These are phyloP conservation scores for Hypomontagnella submonticulosa DNA, from an alignment of 495 filamentous ascomycete genomes.

Conservation along the genomic window DNA sequence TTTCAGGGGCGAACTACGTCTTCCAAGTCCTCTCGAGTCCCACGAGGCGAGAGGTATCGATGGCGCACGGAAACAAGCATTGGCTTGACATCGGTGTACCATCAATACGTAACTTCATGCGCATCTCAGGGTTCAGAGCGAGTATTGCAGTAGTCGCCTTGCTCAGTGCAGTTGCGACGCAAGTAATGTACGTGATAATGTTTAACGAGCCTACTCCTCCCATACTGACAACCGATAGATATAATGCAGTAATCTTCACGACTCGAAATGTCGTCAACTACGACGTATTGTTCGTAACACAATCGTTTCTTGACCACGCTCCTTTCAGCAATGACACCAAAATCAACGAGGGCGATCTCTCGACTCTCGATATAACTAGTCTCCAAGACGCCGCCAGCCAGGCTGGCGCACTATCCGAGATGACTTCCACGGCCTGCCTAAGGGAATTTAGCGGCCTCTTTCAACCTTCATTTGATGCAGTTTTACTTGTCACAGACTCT, in stretches of 20 bases:
- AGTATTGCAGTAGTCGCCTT: slow-evolving; percentile 53
- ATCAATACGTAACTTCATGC: slow-evolving; percentile 59
- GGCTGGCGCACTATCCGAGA: slow-evolving; percentile 25
- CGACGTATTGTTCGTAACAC: slow-evolving; percentile 53
- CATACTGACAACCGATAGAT: slow-evolving; percentile 47
- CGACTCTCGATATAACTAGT: slow-evolving; percentile 47
- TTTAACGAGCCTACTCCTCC: not conserved
- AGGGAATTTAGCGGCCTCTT: slow-evolving; percentile 44
- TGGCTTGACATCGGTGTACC: slow-evolving; percentile 67
- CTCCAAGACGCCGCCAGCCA: slow-evolving; percentile 49
- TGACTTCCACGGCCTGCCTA: slow-evolving; percentile 27
- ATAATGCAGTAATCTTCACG: slow-evolving; percentile 59
- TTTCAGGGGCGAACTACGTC: slow-evolving; percentile 59
- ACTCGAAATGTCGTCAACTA: slow-evolving; percentile 49
- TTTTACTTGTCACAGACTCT: slow-evolving; percentile 50
- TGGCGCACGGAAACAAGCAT: slow-evolving; percentile 55
- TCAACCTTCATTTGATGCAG: slow-evolving; percentile 46
- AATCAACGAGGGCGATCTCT: slow-evolving; percentile 48
- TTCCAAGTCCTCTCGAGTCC: slow-evolving; percentile 65
- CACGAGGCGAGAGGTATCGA: slow-evolving; percentile 61
- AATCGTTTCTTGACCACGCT: slow-evolving; percentile 51
- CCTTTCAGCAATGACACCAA: slow-evolving; percentile 50
- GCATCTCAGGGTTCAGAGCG: slow-evolving; percentile 52
- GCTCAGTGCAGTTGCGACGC: slow-evolving; percentile 49
- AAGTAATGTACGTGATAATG: slow-evolving; percentile 54